Percentiles rank a stretch among this genome's conserved stretches.
phyloP scores from a whole-genome alignment of 768 basidiomycete species.

The Lactarius indigo region DNA sequence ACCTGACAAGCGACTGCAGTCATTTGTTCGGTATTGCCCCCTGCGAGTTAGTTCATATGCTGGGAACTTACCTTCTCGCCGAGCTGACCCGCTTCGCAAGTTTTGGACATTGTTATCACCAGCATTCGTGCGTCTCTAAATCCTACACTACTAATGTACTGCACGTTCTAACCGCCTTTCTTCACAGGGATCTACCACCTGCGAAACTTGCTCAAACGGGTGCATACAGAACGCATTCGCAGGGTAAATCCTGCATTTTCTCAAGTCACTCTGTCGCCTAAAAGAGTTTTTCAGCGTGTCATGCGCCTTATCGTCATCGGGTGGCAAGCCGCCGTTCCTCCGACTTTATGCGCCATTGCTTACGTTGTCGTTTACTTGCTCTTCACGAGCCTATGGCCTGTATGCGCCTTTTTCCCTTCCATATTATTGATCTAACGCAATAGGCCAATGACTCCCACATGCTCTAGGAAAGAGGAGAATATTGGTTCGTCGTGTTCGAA shows the following conservation, averaged over 20 bases:
- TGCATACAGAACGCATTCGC: neutral
- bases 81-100: neutral
- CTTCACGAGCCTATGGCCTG: neutral
- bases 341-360: neutral
- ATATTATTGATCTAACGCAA: neutral
- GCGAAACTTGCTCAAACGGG: neutral
- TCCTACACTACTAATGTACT: neutral
- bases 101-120: slow-evolving; percentile 3
- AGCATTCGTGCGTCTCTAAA: neutral
- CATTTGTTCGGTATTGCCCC: neutral
- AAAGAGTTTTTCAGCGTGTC: neutral
- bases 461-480: neutral
- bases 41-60: neutral
- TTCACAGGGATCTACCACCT: neutral
- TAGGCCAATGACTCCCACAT: neutral
- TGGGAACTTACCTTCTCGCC: neutral
- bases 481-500: slow-evolving; percentile 8
- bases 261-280: neutral
- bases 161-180: too few relatives aligned
- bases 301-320: neutral
- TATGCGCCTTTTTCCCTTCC: neutral
- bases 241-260: neutral
- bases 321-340: neutral
- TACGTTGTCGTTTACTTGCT: neutral
- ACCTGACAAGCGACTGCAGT: neutral